Base-by-base conservation (phyloP, 345 rosid genomes). In the Populus euphratica region DNA sequence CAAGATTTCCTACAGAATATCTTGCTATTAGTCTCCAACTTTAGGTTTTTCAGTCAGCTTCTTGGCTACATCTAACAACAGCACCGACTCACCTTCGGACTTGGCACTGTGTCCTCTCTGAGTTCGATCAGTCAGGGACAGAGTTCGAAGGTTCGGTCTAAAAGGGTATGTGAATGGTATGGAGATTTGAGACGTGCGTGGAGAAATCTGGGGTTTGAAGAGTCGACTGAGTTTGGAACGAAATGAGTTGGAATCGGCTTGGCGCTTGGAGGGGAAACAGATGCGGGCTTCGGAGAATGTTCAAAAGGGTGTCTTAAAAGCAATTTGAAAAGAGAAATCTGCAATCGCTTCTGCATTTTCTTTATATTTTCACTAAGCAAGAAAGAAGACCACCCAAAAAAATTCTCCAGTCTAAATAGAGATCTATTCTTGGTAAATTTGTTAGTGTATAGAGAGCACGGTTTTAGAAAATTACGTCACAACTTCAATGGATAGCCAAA, bases 41-140 rank as follows among this genome's bases (percentile, higher is more conserved):
- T 92, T 76, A 90, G 90, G 89, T 96, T 93, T 75, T 93, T 91
- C 85, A 73, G 84, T 93, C 98, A 43, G 93, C 96, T 5, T 87
- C 92, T 50, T 83, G 86, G 91, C 90, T 72, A 86, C 86, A 73
- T 96, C 94, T 70, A 78, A 76, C 76, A 39, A 78, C 5, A 81
- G 56, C 20, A 79, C 73, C 23, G 85, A 54, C 25, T 41, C 83
- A 7, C 73, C 74, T 11, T 79, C 74, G 5, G 92, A 81, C 70
- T 66, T 87, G 20, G 83, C 79, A 79, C 88, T 52, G 86, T 27
- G 50, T 13, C 72, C 76, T 29, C 89, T 85, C 54, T 73, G 75
- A 62, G 71, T 75, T 13, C 67, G 71, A 50, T 5, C 62, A 63
- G 18, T 31, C 7, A 38, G 13, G 38, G 66, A 35, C 2, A 52